phyloP scores from a whole-genome alignment of 2,329 filamentous ascomycete genomes.

The Penicillium paneum region DNA sequence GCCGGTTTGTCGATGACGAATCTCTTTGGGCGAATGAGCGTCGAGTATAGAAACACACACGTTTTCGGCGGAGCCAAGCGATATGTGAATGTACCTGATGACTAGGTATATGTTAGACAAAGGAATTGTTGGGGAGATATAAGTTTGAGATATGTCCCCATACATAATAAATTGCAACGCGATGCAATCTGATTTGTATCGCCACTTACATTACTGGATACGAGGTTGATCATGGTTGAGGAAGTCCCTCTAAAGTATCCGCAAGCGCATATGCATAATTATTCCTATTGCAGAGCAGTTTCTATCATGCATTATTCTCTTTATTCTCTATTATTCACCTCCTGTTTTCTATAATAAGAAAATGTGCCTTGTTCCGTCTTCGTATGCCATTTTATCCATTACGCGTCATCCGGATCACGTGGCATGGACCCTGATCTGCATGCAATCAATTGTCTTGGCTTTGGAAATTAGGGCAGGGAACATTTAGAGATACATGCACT shows the following conservation, averaged over 20 bases:
- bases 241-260: neutral
- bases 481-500: neutral
- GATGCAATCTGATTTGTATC: neutral
- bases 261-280: neutral
- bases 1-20: constrained; percentile 30
- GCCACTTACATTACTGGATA: constrained; percentile 4
- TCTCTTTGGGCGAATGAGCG: constrained; percentile 27
- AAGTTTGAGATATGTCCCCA: neutral
- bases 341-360: neutral
- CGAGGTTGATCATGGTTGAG: neutral
- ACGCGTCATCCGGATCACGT: neutral
- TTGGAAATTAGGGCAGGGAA: neutral
- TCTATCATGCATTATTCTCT: neutral
- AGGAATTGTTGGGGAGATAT: neutral
- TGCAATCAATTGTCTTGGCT: neutral
- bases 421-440: neutral
- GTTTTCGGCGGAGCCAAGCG: constrained; percentile 1
- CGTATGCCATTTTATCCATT: neutral
- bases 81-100: neutral
- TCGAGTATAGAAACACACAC: constrained; percentile 22
- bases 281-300: neutral
- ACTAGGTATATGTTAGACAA: neutral
- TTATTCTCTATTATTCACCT: neutral
- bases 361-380: neutral
- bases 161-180: neutral